Evolutionary conservation across 768 basidiomycete genomes (phyloP), one percentile per base, ranked within the genome.

Genomic region (Russula griseocarnosa): DNA sequence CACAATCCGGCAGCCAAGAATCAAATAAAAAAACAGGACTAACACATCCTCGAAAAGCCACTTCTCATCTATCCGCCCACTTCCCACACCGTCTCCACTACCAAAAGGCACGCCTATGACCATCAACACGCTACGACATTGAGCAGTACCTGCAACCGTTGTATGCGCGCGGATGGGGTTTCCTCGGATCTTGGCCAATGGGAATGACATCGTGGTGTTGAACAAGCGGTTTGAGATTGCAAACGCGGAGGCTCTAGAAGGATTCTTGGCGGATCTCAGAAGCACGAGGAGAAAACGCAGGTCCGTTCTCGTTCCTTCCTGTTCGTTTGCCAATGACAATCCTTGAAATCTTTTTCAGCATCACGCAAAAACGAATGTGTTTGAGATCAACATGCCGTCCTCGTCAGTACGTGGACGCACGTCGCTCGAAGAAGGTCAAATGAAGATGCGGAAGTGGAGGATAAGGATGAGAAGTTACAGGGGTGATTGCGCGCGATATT

Each of bases 401-500:
- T 36, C 13, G 36, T 36, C 36, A 36, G 36, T 3, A 36, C 0
- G 36, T 13, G 36, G 13, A 13, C 36, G 36, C 36, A 36, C 11
- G 36, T 36, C 36, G 36, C 36, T 36, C 36, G 34, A 13, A 34
- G 13, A 36, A 36, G 44, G 16, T 32, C 38, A 42, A 30, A 22
- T 40, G 40, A 30, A 49, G 36, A 22, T 49, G 40, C 10, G 36
- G 13, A 36, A 13, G 36, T 16, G 2, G 20, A 28, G 24, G 50
- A 44, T 24, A 5, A 38, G 20, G 26, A 32, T 26, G 22, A 13
- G 28, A 46, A 56, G 40, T 5, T 26, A 49, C 52, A 26, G 60
- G 60, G 20, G 64, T 65, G 49, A 65, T 60, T 1, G 55, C 49
- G 40, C 59, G 55, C n/a, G 64, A 65, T 52, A 61, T 65, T 52